Evolutionary conservation across 805 yeast species (phyloP), one percentile per base, ranked within the genome.

Genomic region (Myxozyma melibiosi): DNA sequence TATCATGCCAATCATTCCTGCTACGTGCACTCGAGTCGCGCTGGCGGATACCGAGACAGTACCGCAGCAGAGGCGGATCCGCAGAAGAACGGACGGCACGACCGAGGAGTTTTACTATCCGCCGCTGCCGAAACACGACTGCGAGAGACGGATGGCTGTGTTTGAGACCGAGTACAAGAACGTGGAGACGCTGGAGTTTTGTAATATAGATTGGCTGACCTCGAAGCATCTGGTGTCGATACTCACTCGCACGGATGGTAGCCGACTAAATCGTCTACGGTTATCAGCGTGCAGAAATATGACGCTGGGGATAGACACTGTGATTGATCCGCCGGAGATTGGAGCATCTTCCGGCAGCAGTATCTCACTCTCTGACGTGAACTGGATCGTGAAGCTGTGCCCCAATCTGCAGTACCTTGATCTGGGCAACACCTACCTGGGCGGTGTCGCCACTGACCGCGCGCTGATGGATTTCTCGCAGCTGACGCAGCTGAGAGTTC

Each of bases 381-480:
- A 35, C 11, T 43, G 20, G 30, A 28, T 51, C 3, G 44, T 42
- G 5, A 13, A 18, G 30, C 11, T 34, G 24, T 44, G 47, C 20
- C 49, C 42, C n/a, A 34, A 42, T 16, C 31, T 51, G 31, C 24
- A 33, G 11, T 28, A 16, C 22, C 43, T 51, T 7, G 55, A 51
- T 51, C 11, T 51, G 5, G 50, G 50, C 22, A 45, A 45, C 25
- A 13, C 22, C 11, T 14, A 13, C 14, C 30, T 45, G 3, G 45
- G 49, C 28, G 55, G 55, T 3, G 16, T n/a, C 8, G 55, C 55
- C 5, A n/a, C 55, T 1, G 55, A 51, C 20, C 35, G 49, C 11
- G 49, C 24, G 14, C 43, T 51, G 37, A 42, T 51, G 25, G 49
- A 25, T 4, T n/a, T 51, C 27, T 30, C 53, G 16, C 37, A 25